Percentiles rank a stretch among this genome's conserved stretches.
phyloP scores from a whole-genome alignment of 305 asterid genomes.

The Caryopteris hybrid region DNA sequence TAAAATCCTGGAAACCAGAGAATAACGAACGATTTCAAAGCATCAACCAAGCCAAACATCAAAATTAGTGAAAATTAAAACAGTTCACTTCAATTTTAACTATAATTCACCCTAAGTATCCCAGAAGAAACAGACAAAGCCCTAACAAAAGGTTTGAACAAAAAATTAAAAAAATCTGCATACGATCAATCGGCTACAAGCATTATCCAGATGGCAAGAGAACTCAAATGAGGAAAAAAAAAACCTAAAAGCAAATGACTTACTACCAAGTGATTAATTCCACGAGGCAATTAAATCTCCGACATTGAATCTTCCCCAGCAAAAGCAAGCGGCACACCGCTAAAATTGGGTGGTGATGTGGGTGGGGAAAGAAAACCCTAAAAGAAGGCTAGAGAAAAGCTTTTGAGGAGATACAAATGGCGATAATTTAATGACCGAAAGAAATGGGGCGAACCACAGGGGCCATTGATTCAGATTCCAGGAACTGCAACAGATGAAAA shows the following conservation, averaged over 20 bases:
- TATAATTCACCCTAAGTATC: neutral
- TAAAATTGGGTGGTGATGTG: neutral
- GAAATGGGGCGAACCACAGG: slow-evolving; percentile 17
- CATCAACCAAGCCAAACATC: neutral
- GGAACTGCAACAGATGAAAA: slow-evolving; percentile 20
- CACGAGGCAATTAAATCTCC: neutral
- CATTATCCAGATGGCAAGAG: neutral
- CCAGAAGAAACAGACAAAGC: neutral
- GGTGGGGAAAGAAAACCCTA: slow-evolving; percentile 26
- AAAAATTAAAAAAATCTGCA: neutral
- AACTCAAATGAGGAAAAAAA: neutral
- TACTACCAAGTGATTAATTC: slow-evolving; percentile 17
- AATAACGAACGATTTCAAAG: neutral
- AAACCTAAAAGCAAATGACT: slow-evolving; percentile 12
- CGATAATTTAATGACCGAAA: slow-evolving; percentile 33
- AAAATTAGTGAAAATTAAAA: slow-evolving; percentile 3
- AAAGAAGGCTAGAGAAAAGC: slow-evolving; percentile 15
- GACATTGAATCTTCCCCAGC: slow-evolving; percentile 11
- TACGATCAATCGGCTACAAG: slow-evolving; percentile 12
- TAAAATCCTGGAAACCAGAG: slow-evolving; percentile 16
- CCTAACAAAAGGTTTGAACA: neutral
- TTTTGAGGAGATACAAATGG: slow-evolving; percentile 11
- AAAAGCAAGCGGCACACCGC: slow-evolving; percentile 17
- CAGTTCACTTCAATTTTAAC: slow-evolving; percentile 2
- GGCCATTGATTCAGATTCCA: slow-evolving; percentile 36